Evolutionary conservation across 257 asterid species (phyloP), one percentile per base, ranked within the genome.

Genomic region (Haberlea rhodopensis): DNA sequence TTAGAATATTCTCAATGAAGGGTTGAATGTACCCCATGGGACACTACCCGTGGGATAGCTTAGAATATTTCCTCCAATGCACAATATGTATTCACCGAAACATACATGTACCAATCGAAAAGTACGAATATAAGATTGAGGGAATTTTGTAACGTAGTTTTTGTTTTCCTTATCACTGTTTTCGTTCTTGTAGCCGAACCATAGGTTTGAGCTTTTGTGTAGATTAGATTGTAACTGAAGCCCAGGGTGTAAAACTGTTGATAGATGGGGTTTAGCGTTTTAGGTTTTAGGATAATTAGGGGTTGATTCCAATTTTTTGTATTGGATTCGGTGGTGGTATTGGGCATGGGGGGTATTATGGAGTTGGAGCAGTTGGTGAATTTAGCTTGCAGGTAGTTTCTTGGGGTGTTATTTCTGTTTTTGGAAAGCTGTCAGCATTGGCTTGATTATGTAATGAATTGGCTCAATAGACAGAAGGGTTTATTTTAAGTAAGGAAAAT

Each of bases 341-440:
- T 69, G 70, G 72, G 60, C 59, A 40, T 64, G n/a, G n/a, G 72
- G 73, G 68, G 53, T 72, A 53, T 45, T 61, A 57, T 64, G 71
- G 83, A 77, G 80, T 68, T 74, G 77, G 86, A 74, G 72, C 71
- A 66, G 70, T 56, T 66, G 56, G 76, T 69, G 69, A 51, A 57
- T 71, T 53, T 70, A 60, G 80, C 67, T 77, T 34, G 68, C 51
- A 22, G 19, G 25, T 9, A 16, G 37, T 29, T 29, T 68, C 49
- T 52, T 53, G 28, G 15, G 49, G 53, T 24, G 26, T 49, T 58
- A 28, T 45, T 20, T 23, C 25, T 6, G 73, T 62, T 21, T 43
- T 60, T 32, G 0, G 21, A 25, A 55, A 37, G 40, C 32, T 7
- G 16, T 62, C 57, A 18, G 58, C 63, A 80, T 70, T 75, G 79